Conservation (phyloP, 2,329 filamentous ascomycete species). For the Fusarium nygamai region DNA sequence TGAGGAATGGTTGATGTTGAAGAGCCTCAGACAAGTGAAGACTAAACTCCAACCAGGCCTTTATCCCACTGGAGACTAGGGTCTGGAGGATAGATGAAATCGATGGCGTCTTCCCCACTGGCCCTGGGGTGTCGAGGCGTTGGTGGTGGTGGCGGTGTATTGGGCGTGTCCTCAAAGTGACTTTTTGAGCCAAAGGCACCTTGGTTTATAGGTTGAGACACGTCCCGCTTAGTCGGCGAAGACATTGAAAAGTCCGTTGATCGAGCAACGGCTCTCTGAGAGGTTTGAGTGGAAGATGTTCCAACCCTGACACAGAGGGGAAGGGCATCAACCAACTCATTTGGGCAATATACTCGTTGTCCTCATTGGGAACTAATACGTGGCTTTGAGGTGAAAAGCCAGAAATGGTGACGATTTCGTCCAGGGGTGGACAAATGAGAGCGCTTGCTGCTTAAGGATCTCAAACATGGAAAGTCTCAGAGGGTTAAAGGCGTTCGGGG, state of each 20-base stretch:
- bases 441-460: not conserved
- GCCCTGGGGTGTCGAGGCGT: not conserved
- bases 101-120: accelerated
- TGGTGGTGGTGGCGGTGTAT: too few relatives aligned
- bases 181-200: not conserved
- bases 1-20: not conserved
- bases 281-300: not conserved
- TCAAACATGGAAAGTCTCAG: not conserved
- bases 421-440: not conserved
- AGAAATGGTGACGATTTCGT: not conserved
- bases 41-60: not conserved
- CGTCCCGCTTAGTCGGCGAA: not conserved
- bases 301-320: not conserved
- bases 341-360: not conserved
- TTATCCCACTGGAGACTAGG: not conserved
- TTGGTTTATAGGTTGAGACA: not conserved
- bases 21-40: not conserved
- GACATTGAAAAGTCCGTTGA: not conserved
- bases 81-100: not conserved
- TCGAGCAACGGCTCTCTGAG: not conserved
- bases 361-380: not conserved
- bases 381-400: not conserved
- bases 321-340: not conserved
- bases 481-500: not conserved
- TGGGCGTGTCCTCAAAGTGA: not conserved